These are phyloP conservation scores for Microascus cirrosus DNA, from an alignment of 2,329 filamentous ascomycete species.

Conservation along the genomic window DNA sequence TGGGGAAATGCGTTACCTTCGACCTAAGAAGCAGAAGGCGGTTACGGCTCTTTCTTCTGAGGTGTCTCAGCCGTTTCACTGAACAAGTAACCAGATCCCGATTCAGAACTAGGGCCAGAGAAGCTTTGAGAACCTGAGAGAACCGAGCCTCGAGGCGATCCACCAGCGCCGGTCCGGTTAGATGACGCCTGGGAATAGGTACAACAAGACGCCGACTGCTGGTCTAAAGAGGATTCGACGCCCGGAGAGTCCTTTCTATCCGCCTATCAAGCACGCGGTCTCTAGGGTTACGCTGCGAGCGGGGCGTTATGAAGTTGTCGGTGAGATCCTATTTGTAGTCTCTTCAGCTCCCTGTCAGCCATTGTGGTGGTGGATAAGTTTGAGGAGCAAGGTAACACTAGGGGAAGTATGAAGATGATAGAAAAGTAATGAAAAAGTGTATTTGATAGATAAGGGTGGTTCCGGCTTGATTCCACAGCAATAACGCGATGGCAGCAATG, in stretches of 20 bases:
- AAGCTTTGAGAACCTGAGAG: background rate
- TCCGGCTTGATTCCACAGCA: background rate
- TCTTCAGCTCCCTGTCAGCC: constrained; percentile 2
- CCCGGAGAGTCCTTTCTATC: background rate
- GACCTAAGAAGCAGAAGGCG: background rate
- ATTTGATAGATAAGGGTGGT: background rate
- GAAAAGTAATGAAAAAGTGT: background rate
- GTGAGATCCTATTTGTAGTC: background rate
- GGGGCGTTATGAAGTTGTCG: background rate
- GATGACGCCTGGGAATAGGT: background rate
- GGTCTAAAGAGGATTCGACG: background rate
- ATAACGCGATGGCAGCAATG: background rate
- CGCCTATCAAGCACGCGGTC: background rate
- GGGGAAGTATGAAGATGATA: background rate
- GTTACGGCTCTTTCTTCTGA: too few species aligned
- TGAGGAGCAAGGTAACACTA: background rate
- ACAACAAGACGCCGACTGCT: background rate
- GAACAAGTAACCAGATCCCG: background rate
- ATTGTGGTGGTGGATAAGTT: background rate
- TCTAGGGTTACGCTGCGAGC: background rate
- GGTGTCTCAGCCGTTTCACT: too few species aligned
- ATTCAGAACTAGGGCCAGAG: background rate
- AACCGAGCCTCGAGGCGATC: background rate
- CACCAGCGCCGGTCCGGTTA: background rate
- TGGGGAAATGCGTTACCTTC: background rate